Percentiles rank a stretch among this genome's conserved stretches.
These are phyloP conservation scores for Fusarium sp. DNA, from an alignment of 2,329 filamentous ascomycete genomes.

Conservation along the genomic window DNA sequence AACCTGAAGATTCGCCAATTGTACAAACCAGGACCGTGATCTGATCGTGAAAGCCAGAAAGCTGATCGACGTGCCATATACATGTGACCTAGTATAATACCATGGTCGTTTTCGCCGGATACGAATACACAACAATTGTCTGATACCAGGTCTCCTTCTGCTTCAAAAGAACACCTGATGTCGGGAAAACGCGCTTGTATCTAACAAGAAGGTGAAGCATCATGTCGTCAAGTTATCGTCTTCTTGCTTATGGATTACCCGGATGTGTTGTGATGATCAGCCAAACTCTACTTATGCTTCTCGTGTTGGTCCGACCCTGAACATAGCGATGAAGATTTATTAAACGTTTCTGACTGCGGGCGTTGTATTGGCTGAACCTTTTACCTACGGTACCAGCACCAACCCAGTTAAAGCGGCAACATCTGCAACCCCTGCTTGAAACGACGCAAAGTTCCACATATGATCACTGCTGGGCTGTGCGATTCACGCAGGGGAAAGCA, in stretches of 20 bases:
- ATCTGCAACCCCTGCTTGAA: background rate
- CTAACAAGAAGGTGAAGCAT: background rate
- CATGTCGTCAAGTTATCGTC: background rate
- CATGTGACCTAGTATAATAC: background rate
- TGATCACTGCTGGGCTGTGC: background rate
- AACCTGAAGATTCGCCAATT: no score
- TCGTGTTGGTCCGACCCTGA: background rate
- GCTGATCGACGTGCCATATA: background rate
- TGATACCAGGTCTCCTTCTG: no score
- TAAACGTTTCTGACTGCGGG: background rate
- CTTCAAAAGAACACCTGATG: background rate
- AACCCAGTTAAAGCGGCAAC: background rate
- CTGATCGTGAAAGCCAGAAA: background rate
- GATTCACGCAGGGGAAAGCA: background rate
- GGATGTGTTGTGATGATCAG: background rate
- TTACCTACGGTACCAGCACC: background rate
- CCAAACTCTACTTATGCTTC: background rate
- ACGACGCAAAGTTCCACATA: background rate
- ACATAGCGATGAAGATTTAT: background rate
- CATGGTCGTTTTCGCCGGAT: no score
- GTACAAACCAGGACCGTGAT: no score
- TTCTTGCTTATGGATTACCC: background rate
- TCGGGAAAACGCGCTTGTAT: background rate
- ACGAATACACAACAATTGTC: no score
- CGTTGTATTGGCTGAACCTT: background rate